These are phyloP conservation scores for Ramaria sp. DNA, from an alignment of 768 basidiomycete genomes.

Conservation along the genomic window DNA sequence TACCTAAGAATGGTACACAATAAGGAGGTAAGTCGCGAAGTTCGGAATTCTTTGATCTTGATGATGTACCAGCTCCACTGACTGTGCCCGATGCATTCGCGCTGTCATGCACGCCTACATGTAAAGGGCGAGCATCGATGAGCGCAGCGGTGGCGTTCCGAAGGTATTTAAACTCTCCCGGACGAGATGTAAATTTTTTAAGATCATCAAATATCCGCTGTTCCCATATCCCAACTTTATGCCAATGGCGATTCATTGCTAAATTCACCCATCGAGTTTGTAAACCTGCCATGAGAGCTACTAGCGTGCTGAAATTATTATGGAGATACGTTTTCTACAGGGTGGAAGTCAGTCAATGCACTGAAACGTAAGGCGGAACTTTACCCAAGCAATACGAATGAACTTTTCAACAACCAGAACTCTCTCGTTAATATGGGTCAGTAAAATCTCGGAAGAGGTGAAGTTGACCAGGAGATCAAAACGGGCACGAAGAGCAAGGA, in stretches of 20 bases:
- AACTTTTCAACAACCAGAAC: slow-evolving; percentile 62
- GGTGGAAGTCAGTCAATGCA: background rate
- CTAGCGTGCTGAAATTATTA: slow-evolving; percentile 69
- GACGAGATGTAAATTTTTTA: slow-evolving; percentile 48
- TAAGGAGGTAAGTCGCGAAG: slow-evolving; percentile 27
- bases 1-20: slow-evolving; percentile 81
- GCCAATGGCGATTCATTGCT: slow-evolving; percentile 60
- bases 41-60: slow-evolving; percentile 26
- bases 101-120: slow-evolving; percentile 37
- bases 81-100: slow-evolving; percentile 27
- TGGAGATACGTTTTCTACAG: slow-evolving; percentile 68
- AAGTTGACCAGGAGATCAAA: slow-evolving; percentile 83
- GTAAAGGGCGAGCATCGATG: slow-evolving; percentile 52
- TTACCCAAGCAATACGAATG: slow-evolving; percentile 76
- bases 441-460: slow-evolving; percentile 66
- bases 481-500: slow-evolving; percentile 65
- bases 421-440: slow-evolving; percentile 59
- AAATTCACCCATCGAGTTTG: slow-evolving; percentile 55
- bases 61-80: background rate
- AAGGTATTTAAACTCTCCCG: slow-evolving; percentile 67
- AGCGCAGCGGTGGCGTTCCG: slow-evolving; percentile 53
- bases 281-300: slow-evolving; percentile 71
- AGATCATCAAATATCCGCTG: slow-evolving; percentile 63
- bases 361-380: slow-evolving; percentile 15
- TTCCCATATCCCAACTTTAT: slow-evolving; percentile 58